Conservation (phyloP, 2,329 filamentous ascomycete species). For the Chrysoporthe puriensis region DNA sequence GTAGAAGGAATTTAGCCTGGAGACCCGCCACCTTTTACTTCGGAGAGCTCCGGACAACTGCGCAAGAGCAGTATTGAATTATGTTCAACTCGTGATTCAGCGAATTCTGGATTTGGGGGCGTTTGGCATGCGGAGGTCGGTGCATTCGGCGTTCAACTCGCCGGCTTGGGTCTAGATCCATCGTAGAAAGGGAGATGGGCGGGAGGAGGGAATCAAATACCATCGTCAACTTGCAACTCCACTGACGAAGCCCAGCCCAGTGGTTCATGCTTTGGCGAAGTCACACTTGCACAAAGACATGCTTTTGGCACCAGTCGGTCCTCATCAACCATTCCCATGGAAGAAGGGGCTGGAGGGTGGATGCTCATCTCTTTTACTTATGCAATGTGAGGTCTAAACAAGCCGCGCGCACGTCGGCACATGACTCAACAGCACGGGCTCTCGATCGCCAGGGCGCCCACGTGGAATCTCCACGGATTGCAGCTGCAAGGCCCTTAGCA, state of each 20-base stretch:
- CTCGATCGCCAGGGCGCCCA: not conserved
- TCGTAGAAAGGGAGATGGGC: not conserved
- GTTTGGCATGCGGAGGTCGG: conserved; percentile 11
- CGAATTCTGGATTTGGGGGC: conserved; percentile 10
- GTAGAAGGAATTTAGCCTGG: conserved; percentile 52
- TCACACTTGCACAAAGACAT: not conserved
- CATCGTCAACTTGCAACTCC: not conserved
- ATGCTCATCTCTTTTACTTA: not conserved
- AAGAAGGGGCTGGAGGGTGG: not conserved
- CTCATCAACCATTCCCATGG: not conserved
- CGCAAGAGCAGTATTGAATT: conserved; percentile 19
- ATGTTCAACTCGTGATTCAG: conserved; percentile 30
- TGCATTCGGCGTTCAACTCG: conserved; percentile 27
- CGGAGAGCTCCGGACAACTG: not conserved
- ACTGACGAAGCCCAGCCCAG: not conserved
- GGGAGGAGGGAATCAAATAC: not conserved
- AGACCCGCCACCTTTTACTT: not conserved
- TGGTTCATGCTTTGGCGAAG: not conserved
- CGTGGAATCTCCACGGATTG: not conserved
- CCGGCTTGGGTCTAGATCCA: conserved; percentile 9
- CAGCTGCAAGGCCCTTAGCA: not conserved
- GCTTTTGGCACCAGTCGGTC: not conserved
- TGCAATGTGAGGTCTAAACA: not conserved
- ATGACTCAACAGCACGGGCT: not conserved
- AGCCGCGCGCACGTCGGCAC: not conserved